Conservation (phyloP, 352 stramenopile species). For the Aphanomyces invadans region DNA sequence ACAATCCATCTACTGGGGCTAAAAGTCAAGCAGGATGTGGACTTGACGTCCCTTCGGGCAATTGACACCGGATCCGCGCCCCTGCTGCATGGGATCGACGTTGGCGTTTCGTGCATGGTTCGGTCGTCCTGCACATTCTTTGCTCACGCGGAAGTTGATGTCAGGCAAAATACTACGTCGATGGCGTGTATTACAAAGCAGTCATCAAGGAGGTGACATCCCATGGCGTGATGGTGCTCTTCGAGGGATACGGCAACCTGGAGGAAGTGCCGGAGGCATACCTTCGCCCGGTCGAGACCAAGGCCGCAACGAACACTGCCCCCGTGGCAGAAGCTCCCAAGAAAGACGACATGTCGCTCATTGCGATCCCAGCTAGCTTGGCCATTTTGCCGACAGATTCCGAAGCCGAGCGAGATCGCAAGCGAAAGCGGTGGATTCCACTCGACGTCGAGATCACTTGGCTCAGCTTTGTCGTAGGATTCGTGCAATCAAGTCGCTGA, state of each 20-base stretch:
- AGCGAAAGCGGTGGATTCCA: constrained; percentile 46
- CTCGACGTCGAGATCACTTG: not conserved
- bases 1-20: constrained; percentile 73
- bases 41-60: constrained; percentile 34
- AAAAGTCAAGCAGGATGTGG: constrained; percentile 47
- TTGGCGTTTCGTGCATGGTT: constrained; percentile 48
- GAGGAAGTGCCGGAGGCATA: constrained; percentile 89
- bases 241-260: constrained; percentile 82
- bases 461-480: constrained; percentile 23
- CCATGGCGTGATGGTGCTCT: constrained; percentile 78
- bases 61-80: constrained; percentile 33
- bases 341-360: constrained; percentile 41
- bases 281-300: constrained; percentile 35
- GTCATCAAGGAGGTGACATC: constrained; percentile 53
- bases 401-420: constrained; percentile 79
- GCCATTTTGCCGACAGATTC: constrained; percentile 73
- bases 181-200: constrained; percentile 66
- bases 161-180: constrained; percentile 71
- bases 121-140: not conserved
- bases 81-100: constrained; percentile 33
- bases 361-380: constrained; percentile 82
- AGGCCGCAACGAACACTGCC: constrained; percentile 23
- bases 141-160: not conserved
- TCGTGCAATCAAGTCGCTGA: constrained; percentile 79
- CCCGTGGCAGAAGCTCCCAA: constrained; percentile 29